Evolutionary conservation across 805 yeast genomes (phyloP).

Genomic region (Candida verbasci): DNA sequence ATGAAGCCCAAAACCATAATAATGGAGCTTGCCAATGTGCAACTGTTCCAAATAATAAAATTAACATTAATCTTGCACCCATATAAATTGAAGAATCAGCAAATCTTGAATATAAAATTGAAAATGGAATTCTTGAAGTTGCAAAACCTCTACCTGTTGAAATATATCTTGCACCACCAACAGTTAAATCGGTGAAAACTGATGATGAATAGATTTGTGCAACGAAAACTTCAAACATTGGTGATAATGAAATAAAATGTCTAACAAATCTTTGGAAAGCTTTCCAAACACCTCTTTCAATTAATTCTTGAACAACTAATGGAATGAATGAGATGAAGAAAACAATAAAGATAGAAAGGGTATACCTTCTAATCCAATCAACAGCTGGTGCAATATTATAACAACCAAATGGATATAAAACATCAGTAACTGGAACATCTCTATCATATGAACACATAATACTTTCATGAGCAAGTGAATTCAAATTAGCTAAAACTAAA

Average conservation of each 20-base stretch:
- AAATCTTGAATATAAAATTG: conserved; percentile 63
- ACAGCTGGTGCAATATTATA: conserved; percentile 65
- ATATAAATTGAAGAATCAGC: conserved; percentile 77
- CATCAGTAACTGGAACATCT: conserved; percentile 56
- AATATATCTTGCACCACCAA: conserved; percentile 80
- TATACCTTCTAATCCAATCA: conserved; percentile 70
- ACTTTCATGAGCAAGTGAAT: conserved; percentile 59
- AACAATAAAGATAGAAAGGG: conserved; percentile 68
- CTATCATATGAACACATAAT: conserved; percentile 58
- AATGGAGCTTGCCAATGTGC: conserved; percentile 90
- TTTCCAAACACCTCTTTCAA: conserved; percentile 71
- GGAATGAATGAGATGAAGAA: conserved; percentile 75
- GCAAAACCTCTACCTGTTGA: conserved; percentile 85
- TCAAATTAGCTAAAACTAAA: conserved; percentile 59
- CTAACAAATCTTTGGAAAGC: conserved; percentile 59
- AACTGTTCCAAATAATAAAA: conserved; percentile 68
- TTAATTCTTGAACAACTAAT: conserved; percentile 68
- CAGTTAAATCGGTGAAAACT: conserved; percentile 58
- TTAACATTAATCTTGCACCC: conserved; percentile 76
- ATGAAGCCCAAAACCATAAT: conserved; percentile 95
- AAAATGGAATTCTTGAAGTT: conserved; percentile 63
- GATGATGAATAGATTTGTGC: conserved; percentile 74
- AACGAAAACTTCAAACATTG: conserved; percentile 74
- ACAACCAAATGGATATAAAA: conserved; percentile 65
- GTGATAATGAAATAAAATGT: conserved; percentile 69